Conservation (phyloP, 2,329 filamentous ascomycete genomes). For the Pestalotiopsis sp. region DNA sequence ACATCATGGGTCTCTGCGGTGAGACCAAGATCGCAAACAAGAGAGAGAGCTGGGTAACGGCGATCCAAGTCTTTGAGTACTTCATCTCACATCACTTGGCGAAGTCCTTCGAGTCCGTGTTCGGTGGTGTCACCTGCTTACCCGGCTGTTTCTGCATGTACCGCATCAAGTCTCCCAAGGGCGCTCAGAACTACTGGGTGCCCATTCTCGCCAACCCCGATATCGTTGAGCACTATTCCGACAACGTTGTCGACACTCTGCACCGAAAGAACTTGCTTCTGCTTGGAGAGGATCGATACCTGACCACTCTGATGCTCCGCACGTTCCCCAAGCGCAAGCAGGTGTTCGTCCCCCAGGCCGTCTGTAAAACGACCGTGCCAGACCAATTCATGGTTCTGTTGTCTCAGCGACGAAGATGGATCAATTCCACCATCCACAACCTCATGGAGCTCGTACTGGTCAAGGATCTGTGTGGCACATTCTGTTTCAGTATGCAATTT, state of each 20-base stretch:
- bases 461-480: constrained; percentile 93
- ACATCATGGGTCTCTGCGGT: constrained; percentile 98
- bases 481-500: constrained; percentile 99
- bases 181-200: constrained; percentile 99
- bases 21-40: constrained; percentile 99
- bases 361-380: constrained; percentile 97
- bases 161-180: constrained; percentile 98
- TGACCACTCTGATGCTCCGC: constrained; percentile 96
- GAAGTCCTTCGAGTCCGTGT: constrained; percentile 97
- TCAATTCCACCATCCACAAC: constrained; percentile 99
- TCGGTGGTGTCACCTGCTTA: constrained; percentile 97
- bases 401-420: constrained; percentile 96
- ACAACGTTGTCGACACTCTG: constrained; percentile 97
- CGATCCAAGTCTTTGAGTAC: constrained; percentile 99
- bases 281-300: constrained; percentile 93
- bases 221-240: constrained; percentile 98
- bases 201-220: constrained; percentile 98
- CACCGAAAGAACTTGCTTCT: constrained; percentile 96
- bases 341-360: constrained; percentile 96
- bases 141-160: constrained; percentile 99
- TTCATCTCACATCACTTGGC: constrained; percentile 97
- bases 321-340: constrained; percentile 99
- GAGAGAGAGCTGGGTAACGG: constrained; percentile 88
- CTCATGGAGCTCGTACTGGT: constrained; percentile 97
- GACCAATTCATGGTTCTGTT: constrained; percentile 90